Base-by-base conservation (phyloP, 768 basidiomycete genomes). In the Hericium alpestre region DNA sequence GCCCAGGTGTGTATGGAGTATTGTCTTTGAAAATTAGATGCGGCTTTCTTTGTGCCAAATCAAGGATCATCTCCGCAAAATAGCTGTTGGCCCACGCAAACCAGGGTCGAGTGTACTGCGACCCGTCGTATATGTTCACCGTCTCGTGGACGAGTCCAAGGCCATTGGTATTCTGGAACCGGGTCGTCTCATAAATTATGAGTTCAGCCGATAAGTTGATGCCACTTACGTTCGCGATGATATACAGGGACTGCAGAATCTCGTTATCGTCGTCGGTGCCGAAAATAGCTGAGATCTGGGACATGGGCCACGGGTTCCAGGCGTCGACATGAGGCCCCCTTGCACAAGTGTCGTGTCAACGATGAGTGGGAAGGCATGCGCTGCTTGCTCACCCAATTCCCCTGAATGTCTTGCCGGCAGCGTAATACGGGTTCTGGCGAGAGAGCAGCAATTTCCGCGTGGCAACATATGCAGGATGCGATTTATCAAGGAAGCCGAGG, bases 31-130 rank as follows among this genome's bases (percentile, higher is more conserved):
- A 75, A 51, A 90, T 79, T 27, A 90, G 72, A 51, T 75, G 73
- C 4, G 88, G 88, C 67, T 88, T 88, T 58, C 87, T 76, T 60
- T 79, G 73, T 43, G 88, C 87, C 38, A 90, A 73, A 63, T 90
- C 87, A 55, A 90, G 69, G 18, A 90, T 72, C 85, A 89, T 87
- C 72, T 90, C 87, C 38, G 87, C 81, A 64, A 89, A 90, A 68
- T 85, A 90, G 68, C 85, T 86, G 66, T 87, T 88, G 13, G 83
- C 87, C 87, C 86, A 89, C 20, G 87, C 87, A 68, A 89, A 89
- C 86, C 86, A 89, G 18, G 81, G 75, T 20, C 87, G 76, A 38
- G 85, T 87, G 64, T 86, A 88, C 25, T 75, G 74, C 15, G 69
- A 70, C 18, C 68, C 62, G 38, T 81, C 68, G 67, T 84, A 83